Evolutionary conservation across 2,329 filamentous ascomycete species (phyloP), one percentile per base, ranked within the genome.

Genomic region (Cadophora luteo-olivacea): DNA sequence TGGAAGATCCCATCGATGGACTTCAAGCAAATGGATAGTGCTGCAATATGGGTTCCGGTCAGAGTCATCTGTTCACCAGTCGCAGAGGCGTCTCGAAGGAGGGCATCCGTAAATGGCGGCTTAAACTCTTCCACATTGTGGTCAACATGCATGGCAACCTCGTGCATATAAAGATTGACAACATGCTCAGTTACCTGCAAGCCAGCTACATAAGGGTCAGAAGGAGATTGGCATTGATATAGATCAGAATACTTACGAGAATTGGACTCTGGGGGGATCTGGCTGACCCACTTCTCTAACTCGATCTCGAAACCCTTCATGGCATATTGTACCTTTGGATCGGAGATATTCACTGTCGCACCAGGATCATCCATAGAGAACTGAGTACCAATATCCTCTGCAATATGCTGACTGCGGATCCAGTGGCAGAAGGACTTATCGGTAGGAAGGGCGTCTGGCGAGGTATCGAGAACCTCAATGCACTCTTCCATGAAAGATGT

Each of bases 141-240:
- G 69, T 89, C 85, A 22, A 86, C 79, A 72, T 88, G 79, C 80
- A 89, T 84, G 6, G 84, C 83, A 62, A 88, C 82, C 76, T 89
- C 87, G 73, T 89, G 85, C 72, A 89, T 83, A 74, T 86, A 89
- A 3, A 89, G 79, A 67, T 83, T 84, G 51, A 87, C 75, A 11
- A 84, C 81, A 72, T 85, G 80, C 69, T 86, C 82, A n/a, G 84
- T 83, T 71, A 89, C 80, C 60, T 79, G 80, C 68, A 88, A 73
- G 9, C 82, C 75, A 16, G 80, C 84, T 84, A 76, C 70, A n/a
- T 9, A 16, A 48, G 19, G 22, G 38, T 72, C 66, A 73, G 70
- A 45, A 54, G 32, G 11, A 49, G 57, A 5, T 19, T 24, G 8
- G 22, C 48, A 67, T 32, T n/a, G n/a, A 45, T 38, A 33, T n/a